These are phyloP conservation scores for Saccharomycopsis microspora DNA, from an alignment of 805 yeast species.

Conservation along the genomic window DNA sequence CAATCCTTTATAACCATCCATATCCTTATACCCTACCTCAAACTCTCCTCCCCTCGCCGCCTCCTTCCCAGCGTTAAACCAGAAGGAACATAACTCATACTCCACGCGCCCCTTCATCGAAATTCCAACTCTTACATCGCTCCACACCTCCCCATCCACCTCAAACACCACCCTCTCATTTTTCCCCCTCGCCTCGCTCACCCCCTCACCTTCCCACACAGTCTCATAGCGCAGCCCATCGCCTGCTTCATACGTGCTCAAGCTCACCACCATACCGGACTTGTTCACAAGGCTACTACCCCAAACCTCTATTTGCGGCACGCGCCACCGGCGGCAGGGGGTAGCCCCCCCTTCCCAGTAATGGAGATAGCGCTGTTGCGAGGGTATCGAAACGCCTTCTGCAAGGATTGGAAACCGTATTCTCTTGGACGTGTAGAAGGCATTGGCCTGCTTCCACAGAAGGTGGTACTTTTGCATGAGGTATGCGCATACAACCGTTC, in stretches of 20 bases:
- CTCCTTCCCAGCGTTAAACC: slow-evolving; percentile 1
- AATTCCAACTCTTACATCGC: background rate
- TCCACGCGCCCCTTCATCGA: background rate
- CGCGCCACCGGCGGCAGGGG: too few relatives aligned
- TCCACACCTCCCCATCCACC: background rate
- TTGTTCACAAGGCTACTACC: too few relatives aligned
- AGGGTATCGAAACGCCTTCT: slow-evolving; percentile 56
- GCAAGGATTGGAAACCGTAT: slow-evolving; percentile 37
- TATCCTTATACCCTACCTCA: slow-evolving; percentile 31
- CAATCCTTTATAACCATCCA: slow-evolving; percentile 64
- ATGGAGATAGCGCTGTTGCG: slow-evolving; percentile 56
- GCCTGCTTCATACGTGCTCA: too few relatives aligned
- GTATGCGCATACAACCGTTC: slow-evolving; percentile 61
- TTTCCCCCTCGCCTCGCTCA: background rate
- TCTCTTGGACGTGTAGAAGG: slow-evolving; percentile 42
- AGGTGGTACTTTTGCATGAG: slow-evolving; percentile 39
- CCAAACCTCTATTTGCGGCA: too few relatives aligned
- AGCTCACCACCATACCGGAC: too few relatives aligned
- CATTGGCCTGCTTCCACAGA: slow-evolving; percentile 35
- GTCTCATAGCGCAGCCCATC: too few relatives aligned
- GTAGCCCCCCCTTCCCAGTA: slow-evolving; percentile 34
- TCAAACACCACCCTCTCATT: background rate
- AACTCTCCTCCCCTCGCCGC: background rate
- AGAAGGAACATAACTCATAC: background rate
- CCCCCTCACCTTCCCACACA: too few relatives aligned